Percentiles rank a stretch among this genome's conserved stretches.
phyloP scores from a whole-genome alignment of 805 yeast species.

The Cyberlindnera veronae region DNA sequence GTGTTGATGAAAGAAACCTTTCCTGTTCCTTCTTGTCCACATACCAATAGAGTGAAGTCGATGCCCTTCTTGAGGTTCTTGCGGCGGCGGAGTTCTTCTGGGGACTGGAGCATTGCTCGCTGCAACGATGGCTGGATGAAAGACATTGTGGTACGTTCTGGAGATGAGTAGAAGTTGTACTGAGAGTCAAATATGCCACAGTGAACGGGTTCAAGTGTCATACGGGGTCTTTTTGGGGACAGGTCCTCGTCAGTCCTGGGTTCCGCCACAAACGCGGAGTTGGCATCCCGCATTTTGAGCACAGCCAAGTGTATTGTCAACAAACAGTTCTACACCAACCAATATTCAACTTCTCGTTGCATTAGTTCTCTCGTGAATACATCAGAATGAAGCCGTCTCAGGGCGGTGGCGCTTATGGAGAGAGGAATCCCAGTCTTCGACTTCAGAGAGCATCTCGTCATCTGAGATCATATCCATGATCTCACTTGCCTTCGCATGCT shows the following conservation, averaged over 20 bases:
- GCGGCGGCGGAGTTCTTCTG: constrained; percentile 47
- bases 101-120: constrained; percentile 18
- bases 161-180: background rate
- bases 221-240: background rate
- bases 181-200: background rate
- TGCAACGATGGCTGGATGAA: constrained; percentile 2
- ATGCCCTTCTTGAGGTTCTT: constrained; percentile 62
- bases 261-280: constrained; percentile 2
- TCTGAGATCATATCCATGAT: background rate
- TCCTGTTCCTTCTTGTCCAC: constrained; percentile 74
- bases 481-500: background rate
- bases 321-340: too few species aligned
- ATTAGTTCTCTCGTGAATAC: too few species aligned
- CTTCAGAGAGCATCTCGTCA: too few species aligned
- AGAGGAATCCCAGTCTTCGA: background rate
- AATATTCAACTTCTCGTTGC: too few species aligned
- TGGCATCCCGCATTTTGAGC: constrained; percentile 1
- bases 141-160: background rate
- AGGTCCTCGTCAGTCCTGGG: background rate
- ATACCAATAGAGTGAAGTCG: constrained; percentile 63
- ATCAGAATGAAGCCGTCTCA: too few species aligned
- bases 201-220: background rate
- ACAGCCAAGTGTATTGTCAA: too few species aligned
- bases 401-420: background rate
- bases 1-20: constrained; percentile 71